Evolutionary conservation across 371 early-diverging fungal species (phyloP), one percentile per base, ranked within the genome.

Genomic region (Zychaea mexicana): DNA sequence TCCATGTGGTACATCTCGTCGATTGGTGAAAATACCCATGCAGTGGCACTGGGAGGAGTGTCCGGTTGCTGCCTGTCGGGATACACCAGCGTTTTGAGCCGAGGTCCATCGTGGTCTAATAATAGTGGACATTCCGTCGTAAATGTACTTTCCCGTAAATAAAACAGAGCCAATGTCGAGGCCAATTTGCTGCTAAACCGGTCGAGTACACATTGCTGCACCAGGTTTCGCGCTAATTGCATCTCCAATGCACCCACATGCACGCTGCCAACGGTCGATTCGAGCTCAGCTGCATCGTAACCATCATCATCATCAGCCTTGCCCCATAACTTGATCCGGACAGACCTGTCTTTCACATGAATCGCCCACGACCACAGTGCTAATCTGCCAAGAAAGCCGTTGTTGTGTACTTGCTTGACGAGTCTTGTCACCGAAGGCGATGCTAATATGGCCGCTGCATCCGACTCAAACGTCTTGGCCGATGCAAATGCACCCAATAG

Each of bases 11-110:
- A 85, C 33, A 83, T 31, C 33, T 82, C 75, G 60, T 83, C 84
- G 60, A 87, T 81, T 38, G 87, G 87, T 32, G 78, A 81, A 58
- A 82, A 76, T n/a, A 85, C 31, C 76, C 80, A 86, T 7, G 67
- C 68, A 28, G 67, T 72, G 9, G 64, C 46, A 32, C 63, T 68
- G 12, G 57, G 21, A 17, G 38, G 57, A 26, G 47, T 27, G 30
- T 24, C n/a, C 42, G 24, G 28, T n/a, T 15, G 15, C 12, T 38
- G 47, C 9, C 17, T 30, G 13, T 53, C 21, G 45, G 68, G 63
- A 42, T 71, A 76, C 63, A 72, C 70, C 17, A 81, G 45, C 0
- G 72, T 64, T 28, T 67, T 60, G 26, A 75, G 39, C n/a, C 27
- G 42, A 32, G 68, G 47, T 10, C 76, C 76, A 47, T 81, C 70